Conservation (phyloP, 1,139 yeast species). For the Geotrichum aggregatum region DNA sequence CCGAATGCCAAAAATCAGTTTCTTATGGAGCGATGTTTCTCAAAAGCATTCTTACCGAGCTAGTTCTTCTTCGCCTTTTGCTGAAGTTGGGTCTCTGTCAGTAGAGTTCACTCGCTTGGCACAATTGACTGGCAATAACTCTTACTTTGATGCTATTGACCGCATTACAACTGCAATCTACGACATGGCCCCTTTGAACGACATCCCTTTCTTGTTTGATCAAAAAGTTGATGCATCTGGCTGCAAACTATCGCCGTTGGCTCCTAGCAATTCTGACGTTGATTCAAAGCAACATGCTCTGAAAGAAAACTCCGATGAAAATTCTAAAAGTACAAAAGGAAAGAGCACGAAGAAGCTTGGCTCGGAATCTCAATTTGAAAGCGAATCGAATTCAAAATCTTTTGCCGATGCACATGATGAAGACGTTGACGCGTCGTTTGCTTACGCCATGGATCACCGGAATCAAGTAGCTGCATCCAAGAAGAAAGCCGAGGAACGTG, state of each 20-base stretch:
- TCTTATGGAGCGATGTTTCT: slow-evolving; percentile 50
- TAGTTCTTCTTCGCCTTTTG: slow-evolving; percentile 47
- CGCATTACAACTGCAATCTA: slow-evolving; percentile 44
- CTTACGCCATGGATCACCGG: too few relatives aligned
- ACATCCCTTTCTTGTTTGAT: slow-evolving; percentile 45
- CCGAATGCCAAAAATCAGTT: slow-evolving; percentile 62
- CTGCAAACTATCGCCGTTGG: slow-evolving; percentile 36
- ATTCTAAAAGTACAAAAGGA: background rate
- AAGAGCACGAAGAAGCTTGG: background rate
- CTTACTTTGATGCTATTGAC: slow-evolving; percentile 47
- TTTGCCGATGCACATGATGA: too few relatives aligned
- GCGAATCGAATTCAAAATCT: too few relatives aligned
- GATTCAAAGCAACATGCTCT: slow-evolving; percentile 7
- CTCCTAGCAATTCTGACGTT: too few relatives aligned
- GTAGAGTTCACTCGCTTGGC: slow-evolving; percentile 68
- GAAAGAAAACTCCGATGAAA: background rate
- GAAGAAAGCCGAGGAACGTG: background rate
- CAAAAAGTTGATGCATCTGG: slow-evolving; percentile 49
- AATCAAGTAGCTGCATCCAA: too few relatives aligned
- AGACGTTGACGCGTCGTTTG: too few relatives aligned
- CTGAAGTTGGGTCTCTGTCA: slow-evolving; percentile 65
- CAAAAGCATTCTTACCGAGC: slow-evolving; percentile 31
- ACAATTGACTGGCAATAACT: slow-evolving; percentile 57
- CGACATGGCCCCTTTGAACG: slow-evolving; percentile 36
- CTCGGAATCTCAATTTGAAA: too few relatives aligned